Conservation (phyloP, 1,284 basidiomycete species). For the Anthracocystis panici-leucophaei region DNA sequence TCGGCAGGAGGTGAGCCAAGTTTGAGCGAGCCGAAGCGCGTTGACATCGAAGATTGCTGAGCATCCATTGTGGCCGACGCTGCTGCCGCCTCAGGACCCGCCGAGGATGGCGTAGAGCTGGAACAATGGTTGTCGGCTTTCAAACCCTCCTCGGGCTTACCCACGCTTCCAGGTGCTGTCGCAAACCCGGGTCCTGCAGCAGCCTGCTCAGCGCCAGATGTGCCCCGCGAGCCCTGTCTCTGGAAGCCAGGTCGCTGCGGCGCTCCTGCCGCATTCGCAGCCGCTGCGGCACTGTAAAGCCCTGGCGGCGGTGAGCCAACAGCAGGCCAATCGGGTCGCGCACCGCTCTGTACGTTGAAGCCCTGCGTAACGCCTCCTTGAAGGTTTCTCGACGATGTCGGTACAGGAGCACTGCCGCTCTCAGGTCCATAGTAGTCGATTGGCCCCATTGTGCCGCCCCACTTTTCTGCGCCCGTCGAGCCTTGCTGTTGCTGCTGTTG, state of each 20-base stretch:
- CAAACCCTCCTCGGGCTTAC: slow-evolving; percentile 42
- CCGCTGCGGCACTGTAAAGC: slow-evolving; percentile 13
- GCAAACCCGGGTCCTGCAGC: neutral
- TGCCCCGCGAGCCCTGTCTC: slow-evolving; percentile 41
- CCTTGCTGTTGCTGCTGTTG: slow-evolving; percentile 17
- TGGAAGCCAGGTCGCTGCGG: slow-evolving; percentile 33
- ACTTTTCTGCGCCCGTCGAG: slow-evolving; percentile 40
- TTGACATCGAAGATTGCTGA: slow-evolving; percentile 16
- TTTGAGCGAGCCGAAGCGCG: slow-evolving; percentile 54
- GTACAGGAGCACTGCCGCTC: slow-evolving; percentile 19
- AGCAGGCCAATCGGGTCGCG: slow-evolving; percentile 51
- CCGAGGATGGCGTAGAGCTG: slow-evolving; percentile 30
- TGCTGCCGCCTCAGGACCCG: slow-evolving; percentile 21
- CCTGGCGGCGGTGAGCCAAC: slow-evolving; percentile 56
- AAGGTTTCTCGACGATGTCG: slow-evolving; percentile 16
- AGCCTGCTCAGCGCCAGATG: slow-evolving; percentile 20
- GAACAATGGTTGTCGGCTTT: slow-evolving; percentile 24
- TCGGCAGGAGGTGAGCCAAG: slow-evolving; percentile 47
- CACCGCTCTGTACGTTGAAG: slow-evolving; percentile 15
- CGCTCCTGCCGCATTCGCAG: neutral
- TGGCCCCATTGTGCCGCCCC: slow-evolving; percentile 57
- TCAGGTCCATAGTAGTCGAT: slow-evolving; percentile 60
- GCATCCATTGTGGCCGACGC: slow-evolving; percentile 3
- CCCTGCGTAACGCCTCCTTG: slow-evolving; percentile 12
- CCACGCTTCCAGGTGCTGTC: neutral